Evolutionary conservation across 2,329 filamentous ascomycete species (phyloP).

Genomic region (Fusarium globosum): DNA sequence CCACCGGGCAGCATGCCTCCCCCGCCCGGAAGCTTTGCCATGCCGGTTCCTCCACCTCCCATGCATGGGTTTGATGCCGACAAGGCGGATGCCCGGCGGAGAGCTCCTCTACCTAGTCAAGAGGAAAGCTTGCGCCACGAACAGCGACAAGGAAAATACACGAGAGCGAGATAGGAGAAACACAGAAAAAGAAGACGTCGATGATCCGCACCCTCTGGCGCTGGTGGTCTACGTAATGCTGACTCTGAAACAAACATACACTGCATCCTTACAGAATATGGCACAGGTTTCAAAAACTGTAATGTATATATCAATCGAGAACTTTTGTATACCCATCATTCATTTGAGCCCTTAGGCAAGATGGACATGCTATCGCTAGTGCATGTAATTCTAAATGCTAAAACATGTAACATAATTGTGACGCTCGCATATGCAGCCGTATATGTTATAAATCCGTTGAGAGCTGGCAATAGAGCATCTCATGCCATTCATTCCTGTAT

Average conservation of each 20-base stretch:
- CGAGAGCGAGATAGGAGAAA: constrained; percentile 57
- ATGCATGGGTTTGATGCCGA: constrained; percentile 51
- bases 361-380: not conserved
- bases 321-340: constrained; percentile 13
- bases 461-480: not conserved
- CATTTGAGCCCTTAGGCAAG: not conserved
- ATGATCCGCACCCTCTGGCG: constrained; percentile 39
- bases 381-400: not conserved
- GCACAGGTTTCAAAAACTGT: not conserved
- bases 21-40: constrained; percentile 48
- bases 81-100: constrained; percentile 54
- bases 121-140: constrained; percentile 83
- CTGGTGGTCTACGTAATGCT: constrained; percentile 35
- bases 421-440: not conserved
- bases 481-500: not conserved
- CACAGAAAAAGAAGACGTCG: not conserved
- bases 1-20: constrained; percentile 53
- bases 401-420: not conserved
- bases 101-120: constrained; percentile 83
- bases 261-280: not conserved
- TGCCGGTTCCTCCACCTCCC: constrained; percentile 53
- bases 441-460: not conserved
- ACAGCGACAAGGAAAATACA: constrained; percentile 74
- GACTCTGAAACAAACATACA: not conserved
- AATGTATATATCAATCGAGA: constrained; percentile 19